phyloP scores from a whole-genome alignment of 1,139 yeast genomes.

The Kurtzmaniella quercitrusa region DNA sequence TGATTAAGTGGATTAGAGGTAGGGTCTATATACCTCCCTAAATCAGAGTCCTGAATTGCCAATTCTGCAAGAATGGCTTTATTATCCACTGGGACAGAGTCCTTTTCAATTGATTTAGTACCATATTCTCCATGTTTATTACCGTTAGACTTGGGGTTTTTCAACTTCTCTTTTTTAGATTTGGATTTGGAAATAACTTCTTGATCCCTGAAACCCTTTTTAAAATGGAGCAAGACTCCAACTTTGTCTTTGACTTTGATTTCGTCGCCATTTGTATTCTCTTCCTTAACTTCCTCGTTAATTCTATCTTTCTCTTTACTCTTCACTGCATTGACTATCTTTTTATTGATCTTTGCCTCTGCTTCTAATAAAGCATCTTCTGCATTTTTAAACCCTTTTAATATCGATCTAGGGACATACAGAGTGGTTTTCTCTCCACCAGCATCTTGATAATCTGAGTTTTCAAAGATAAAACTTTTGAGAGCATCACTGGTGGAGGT shows the following conservation, averaged over 20 bases:
- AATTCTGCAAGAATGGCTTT: slow-evolving; percentile 9
- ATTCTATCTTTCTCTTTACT: background rate
- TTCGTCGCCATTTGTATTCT: background rate
- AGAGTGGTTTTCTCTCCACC: slow-evolving; percentile 44
- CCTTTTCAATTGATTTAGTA: too few species aligned
- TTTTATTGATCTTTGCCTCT: slow-evolving; percentile 21
- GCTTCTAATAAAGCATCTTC: slow-evolving; percentile 28
- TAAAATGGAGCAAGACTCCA: background rate
- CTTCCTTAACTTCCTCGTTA: too few species aligned
- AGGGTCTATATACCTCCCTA: slow-evolving; percentile 38
- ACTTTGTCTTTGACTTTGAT: background rate
- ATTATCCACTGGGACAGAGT: slow-evolving; percentile 9
- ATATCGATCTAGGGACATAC: slow-evolving; percentile 36
- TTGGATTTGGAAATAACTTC: too few species aligned
- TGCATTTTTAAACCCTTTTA: slow-evolving; percentile 35
- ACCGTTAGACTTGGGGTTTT: background rate
- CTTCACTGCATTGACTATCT: slow-evolving; percentile 6
- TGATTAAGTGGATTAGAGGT: slow-evolving; percentile 37
- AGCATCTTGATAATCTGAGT: slow-evolving; percentile 33
- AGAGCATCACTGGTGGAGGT: slow-evolving; percentile 39
- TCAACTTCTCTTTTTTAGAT: too few species aligned
- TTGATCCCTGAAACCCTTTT: too few species aligned
- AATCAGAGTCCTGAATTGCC: slow-evolving; percentile 17
- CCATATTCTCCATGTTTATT: background rate
- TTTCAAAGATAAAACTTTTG: slow-evolving; percentile 30